Base-by-base conservation (phyloP, 2,329 filamentous ascomycete species). In the Neurospora sp. region DNA sequence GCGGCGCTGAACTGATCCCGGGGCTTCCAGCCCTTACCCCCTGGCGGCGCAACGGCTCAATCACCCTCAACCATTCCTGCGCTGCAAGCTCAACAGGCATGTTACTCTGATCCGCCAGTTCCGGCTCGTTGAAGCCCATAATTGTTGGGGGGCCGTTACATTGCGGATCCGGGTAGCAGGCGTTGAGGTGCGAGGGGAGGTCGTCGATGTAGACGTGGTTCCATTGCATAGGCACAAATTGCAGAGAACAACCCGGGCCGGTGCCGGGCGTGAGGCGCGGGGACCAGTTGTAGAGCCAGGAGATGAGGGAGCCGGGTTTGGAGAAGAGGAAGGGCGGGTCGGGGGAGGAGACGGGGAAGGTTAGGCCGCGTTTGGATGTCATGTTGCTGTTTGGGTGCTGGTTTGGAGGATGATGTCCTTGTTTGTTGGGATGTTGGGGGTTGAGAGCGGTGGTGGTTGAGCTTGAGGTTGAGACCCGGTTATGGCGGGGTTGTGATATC, bases 311-410 rank as follows among this genome's bases (percentile, higher is more conserved):
- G 38, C 72, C 72, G 39, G 73, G 74, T 62, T 77, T 76, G 11
- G 74, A 75, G 69, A 79, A 78, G 69, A 76, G 73, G 52, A 77
- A 77, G 36, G 73, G 73, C 42, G 75, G 74, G 71, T 74, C 73
- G 33, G 70, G 69, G 67, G 73, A 73, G 66, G 70, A 69, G 38
- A 70, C 71, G 1, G 74, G 74, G 71, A 71, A 75, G 69, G 71
- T 73, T 23, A 75, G 72, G 68, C 74, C 74, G 38, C 74, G 74
- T 66, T 75, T 75, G 8, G 67, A 68, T 4, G 71, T 11, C 70
- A 70, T 71, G 42, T 33, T 40, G 4, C 28, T 9, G 11, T 52
- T 67, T 52, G 39, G 17, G 8, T 38, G 67, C 40, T 7, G 15
- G 17, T 11, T 23, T 19, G 19, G 6, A 17, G 13, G 23, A 23